Evolutionary conservation across 2,329 filamentous ascomycete species (phyloP).

Genomic region (Emericellopsis atlantica): DNA sequence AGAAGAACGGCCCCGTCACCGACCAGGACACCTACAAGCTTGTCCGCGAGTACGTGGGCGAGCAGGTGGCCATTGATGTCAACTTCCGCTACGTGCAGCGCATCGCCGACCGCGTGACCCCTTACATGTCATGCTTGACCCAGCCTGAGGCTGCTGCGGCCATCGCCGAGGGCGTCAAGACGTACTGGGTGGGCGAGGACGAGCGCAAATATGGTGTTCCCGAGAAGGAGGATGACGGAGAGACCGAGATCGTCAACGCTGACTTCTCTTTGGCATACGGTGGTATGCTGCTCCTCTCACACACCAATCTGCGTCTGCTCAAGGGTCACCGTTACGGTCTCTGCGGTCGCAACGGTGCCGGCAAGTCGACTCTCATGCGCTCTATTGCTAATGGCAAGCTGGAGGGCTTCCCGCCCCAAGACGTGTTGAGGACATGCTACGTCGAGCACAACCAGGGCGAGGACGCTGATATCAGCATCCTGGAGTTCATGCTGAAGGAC

Average conservation of each 20-base stretch:
- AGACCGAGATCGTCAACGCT: conserved; percentile 93
- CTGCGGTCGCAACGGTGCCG: conserved; percentile 91
- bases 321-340: conserved; percentile 97
- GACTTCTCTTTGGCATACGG: conserved; percentile 96
- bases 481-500: conserved; percentile 86
- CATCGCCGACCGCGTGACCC: conserved; percentile 53
- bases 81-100: conserved; percentile 70
- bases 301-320: conserved; percentile 86
- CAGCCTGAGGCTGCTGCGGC: conserved; percentile 45
- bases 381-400: conserved; percentile 92
- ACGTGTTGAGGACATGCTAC: conserved; percentile 89
- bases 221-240: conserved; percentile 78
- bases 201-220: conserved; percentile 76
- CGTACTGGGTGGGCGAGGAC: conserved; percentile 73
- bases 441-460: conserved; percentile 99
- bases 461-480: conserved; percentile 89
- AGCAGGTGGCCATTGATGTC: conserved; percentile 79
- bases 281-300: conserved; percentile 90
- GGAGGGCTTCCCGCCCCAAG: conserved; percentile 88
- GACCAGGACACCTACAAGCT: conserved; percentile 54
- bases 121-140: conserved; percentile 65
- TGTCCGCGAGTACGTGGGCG: conserved; percentile 61
- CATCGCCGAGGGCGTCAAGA: conserved; percentile 62
- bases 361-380: conserved; percentile 98
- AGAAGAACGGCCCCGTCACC: conserved; percentile 52